Conservation (phyloP, 2,329 filamentous ascomycete genomes). For the Paraphaeosphaeria minitans region DNA sequence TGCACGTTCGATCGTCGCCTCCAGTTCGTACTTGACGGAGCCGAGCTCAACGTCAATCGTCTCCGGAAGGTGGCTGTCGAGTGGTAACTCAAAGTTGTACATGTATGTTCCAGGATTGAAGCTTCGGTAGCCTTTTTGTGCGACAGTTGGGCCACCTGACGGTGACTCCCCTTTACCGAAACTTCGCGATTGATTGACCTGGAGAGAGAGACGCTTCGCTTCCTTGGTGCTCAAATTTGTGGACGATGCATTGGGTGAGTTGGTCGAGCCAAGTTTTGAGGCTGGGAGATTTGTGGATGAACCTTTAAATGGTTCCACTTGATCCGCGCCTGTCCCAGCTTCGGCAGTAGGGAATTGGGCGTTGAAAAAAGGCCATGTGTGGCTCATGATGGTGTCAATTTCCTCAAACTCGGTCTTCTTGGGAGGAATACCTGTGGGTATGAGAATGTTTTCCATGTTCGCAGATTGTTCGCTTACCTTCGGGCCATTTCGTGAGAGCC, state of each 20-base stretch:
- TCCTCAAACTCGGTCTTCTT: slow-evolving; percentile 83
- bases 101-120: slow-evolving; percentile 78
- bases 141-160: slow-evolving; percentile 59
- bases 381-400: slow-evolving; percentile 82
- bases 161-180: slow-evolving; percentile 79
- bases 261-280: slow-evolving; percentile 44
- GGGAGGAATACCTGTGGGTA: slow-evolving; percentile 73
- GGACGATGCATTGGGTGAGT: slow-evolving; percentile 52
- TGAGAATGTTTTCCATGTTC: slow-evolving; percentile 11
- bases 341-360: slow-evolving; percentile 67
- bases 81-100: slow-evolving; percentile 80
- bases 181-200: slow-evolving; percentile 81
- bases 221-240: slow-evolving; percentile 57
- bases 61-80: slow-evolving; percentile 79
- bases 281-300: slow-evolving; percentile 38
- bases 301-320: slow-evolving; percentile 60
- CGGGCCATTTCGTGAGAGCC: slow-evolving; percentile 93
- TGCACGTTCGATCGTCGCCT: slow-evolving; percentile 81
- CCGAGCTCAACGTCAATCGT: slow-evolving; percentile 87
- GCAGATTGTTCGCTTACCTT: slow-evolving; percentile 58
- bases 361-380: slow-evolving; percentile 93
- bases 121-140: slow-evolving; percentile 81
- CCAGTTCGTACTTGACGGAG: slow-evolving; percentile 85
- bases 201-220: slow-evolving; percentile 73
- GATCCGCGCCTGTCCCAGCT: slow-evolving; percentile 66